Evolutionary conservation across 2,329 filamentous ascomycete species (phyloP), one percentile per base, ranked within the genome.

Genomic region (Alternaria sp.): DNA sequence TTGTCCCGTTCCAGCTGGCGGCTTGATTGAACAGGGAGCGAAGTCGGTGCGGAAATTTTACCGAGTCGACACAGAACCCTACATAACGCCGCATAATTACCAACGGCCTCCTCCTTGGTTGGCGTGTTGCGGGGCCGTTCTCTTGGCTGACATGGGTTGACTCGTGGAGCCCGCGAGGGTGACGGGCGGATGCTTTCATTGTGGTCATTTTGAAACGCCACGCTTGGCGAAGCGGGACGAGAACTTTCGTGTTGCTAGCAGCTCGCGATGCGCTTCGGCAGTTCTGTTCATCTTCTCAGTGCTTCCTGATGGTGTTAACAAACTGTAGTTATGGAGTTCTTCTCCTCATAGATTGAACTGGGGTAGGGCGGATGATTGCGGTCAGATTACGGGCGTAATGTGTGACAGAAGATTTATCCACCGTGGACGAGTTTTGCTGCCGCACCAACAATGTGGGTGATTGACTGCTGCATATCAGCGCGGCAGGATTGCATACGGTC

Each of bases 121-220:
- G 65, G 62, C 30, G 26, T 52, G 25, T 66, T 75, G 76, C 72
- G 74, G 76, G 75, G 75, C 67, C 59, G 54, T 40, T 32, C 54
- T 32, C 75, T 78, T 78, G 76, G 76, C 76, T 54, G 63, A 30
- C 73, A 71, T 64, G 73, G 71, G 54, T 68, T 54, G 55, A 62
- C 54, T 67, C 57, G 61, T 66, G 69, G 57, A 65, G 61, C 23
- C 51, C 46, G 65, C 65, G 64, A 67, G 66, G 64, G 64, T 67
- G 66, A 63, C 63, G 61, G 58, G 66, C 64, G 61, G 65, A 68
- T 56, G 51, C 59, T 54, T 66, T 66, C 36, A 46, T 65, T 61
- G 45, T 51, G 62, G 67, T 68, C 67, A 62, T 62, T 40, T 66
- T 32, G 51, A 57, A 45, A 62, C 63, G 65, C 65, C 57, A 47